Conservation (phyloP, 331 rosid species). For the Stylosanthes scabra region DNA sequence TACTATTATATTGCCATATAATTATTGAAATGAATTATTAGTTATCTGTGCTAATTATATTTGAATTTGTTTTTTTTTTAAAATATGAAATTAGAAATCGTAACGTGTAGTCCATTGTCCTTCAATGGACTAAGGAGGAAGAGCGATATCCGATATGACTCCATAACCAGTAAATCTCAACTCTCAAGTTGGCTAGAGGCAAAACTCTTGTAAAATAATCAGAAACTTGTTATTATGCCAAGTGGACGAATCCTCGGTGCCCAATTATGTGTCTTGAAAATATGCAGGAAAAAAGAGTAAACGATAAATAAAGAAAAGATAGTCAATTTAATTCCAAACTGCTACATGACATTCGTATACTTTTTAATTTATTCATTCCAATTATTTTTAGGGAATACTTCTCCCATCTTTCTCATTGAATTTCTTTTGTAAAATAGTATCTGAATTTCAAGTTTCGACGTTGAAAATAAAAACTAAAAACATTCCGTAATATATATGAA, state of each 20-base stretch:
- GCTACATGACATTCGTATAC: slow-evolving; percentile 37
- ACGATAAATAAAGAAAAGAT: neutral
- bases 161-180: neutral
- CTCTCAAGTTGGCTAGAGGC: neutral
- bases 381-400: neutral
- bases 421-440: neutral
- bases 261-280: slow-evolving; percentile 18
- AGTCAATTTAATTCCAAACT: slow-evolving; percentile 18
- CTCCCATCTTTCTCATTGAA: slow-evolving; percentile 7
- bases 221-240: slow-evolving; percentile 39
- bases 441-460: too few species aligned
- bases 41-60: too few species aligned
- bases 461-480: too few species aligned
- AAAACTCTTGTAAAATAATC: neutral
- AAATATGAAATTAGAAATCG: too few species aligned
- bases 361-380: neutral
- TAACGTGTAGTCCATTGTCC: too few species aligned
- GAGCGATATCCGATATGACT: too few species aligned
- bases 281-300: neutral
- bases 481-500: too few species aligned
- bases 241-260: slow-evolving; percentile 38
- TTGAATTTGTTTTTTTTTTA: too few species aligned
- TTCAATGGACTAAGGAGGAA: too few species aligned
- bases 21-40: too few species aligned
- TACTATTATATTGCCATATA: too few species aligned